Evolutionary conservation across 2,329 filamentous ascomycete genomes (phyloP).

Genomic region (Pseudogymnoascus sp.): DNA sequence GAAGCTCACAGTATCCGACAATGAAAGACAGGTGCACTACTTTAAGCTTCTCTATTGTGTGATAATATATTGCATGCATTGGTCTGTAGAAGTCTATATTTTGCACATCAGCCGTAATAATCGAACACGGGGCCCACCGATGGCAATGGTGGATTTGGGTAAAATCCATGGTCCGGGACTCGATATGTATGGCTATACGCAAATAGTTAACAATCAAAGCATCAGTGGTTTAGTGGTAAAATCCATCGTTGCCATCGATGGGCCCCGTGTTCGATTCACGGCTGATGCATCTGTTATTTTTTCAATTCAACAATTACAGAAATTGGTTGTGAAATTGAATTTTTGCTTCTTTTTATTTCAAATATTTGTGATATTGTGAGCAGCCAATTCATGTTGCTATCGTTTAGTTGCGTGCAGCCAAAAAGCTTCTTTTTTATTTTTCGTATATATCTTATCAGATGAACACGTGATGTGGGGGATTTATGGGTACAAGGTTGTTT

Average conservation of each 20-base stretch:
- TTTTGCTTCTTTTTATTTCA: neutral
- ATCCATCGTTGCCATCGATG: slow-evolving; percentile 33
- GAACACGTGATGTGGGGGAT: neutral
- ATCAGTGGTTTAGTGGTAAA: slow-evolving; percentile 32
- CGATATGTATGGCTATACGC: slow-evolving; percentile 18
- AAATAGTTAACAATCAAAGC: slow-evolving; percentile 12
- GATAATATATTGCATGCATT: no score
- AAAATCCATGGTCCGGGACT: slow-evolving; percentile 31
- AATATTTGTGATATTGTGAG: neutral
- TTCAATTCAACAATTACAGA: neutral
- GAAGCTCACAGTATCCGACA: no score
- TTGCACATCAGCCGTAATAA: no score
- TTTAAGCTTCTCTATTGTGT: no score
- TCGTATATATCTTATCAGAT: neutral
- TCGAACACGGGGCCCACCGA: no score
- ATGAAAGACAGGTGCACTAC: no score
- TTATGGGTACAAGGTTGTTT: neutral
- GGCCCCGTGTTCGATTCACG: slow-evolving; percentile 6
- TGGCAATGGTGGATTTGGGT: neutral
- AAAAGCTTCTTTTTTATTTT: slow-evolving; percentile 5
- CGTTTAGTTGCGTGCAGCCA: neutral
- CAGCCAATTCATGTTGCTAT: neutral
- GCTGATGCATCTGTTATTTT: neutral
- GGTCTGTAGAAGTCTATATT: no score
- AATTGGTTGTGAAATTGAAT: neutral